phyloP scores from a whole-genome alignment of 768 basidiomycete species.

The Dioszegia aurantiaca region DNA sequence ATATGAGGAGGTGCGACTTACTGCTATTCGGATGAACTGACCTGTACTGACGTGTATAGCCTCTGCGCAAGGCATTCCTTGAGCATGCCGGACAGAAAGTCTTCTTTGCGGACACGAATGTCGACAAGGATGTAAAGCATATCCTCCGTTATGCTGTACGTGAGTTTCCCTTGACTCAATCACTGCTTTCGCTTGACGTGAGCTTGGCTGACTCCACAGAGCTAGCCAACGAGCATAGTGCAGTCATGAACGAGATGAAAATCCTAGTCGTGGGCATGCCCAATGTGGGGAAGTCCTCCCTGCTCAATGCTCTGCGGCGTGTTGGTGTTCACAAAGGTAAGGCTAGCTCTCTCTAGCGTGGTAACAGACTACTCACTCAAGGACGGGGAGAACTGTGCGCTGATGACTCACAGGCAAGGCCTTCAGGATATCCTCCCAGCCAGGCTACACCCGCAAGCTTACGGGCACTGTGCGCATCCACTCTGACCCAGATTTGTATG shows the following conservation, averaged over 20 bases:
- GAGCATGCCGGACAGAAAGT: conserved; percentile 51
- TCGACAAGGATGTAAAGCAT: conserved; percentile 48
- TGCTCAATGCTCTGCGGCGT: conserved; percentile 86
- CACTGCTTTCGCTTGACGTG: neutral
- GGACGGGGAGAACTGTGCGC: neutral
- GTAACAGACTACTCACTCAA: no score
- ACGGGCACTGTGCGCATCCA: conserved; percentile 86
- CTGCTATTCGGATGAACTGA: conserved; percentile 53
- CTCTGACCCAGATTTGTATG: conserved; percentile 74
- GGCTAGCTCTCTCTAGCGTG: conserved; percentile 43
- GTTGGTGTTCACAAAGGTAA: conserved; percentile 83
- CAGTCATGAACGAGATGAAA: conserved; percentile 63
- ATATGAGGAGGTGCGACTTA: conserved; percentile 71
- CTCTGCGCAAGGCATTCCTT: conserved; percentile 51
- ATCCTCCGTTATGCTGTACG: conserved; percentile 52
- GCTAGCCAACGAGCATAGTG: conserved; percentile 64
- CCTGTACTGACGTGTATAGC: conserved; percentile 33
- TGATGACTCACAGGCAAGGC: conserved; percentile 67
- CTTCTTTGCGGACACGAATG: conserved; percentile 53
- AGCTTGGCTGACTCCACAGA: conserved; percentile 52
- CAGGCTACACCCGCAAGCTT: conserved; percentile 82
- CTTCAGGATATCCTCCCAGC: conserved; percentile 79
- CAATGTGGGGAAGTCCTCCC: conserved; percentile 91
- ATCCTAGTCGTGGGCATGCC: conserved; percentile 94
- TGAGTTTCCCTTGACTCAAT: conserved; percentile 31